Evolutionary conservation across 73 alveolate genomes (phyloP).

Genomic region (Blepharisma japonicum): DNA sequence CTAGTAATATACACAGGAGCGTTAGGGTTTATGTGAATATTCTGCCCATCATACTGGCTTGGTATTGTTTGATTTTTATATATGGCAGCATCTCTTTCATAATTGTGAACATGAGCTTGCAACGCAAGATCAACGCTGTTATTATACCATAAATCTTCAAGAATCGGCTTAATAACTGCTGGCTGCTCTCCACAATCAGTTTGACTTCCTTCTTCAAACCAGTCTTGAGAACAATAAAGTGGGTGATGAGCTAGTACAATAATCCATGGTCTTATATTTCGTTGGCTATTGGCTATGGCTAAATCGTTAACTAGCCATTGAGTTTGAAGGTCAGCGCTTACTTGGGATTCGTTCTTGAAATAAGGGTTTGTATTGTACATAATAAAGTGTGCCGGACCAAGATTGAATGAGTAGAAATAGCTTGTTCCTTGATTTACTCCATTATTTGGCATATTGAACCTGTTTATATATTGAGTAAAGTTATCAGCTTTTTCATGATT

Average conservation of each 20-base stretch:
- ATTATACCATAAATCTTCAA: conserved; percentile 13
- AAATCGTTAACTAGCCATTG: conserved; percentile 1
- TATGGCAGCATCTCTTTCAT: conserved; percentile 19
- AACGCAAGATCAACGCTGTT: neutral
- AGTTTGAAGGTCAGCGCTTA: neutral
- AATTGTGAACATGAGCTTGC: conserved; percentile 21
- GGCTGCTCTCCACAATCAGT: conserved; percentile 14
- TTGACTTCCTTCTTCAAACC: neutral
- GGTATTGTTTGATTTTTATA: conserved; percentile 14
- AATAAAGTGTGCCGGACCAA: conserved; percentile 16
- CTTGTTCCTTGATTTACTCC: neutral
- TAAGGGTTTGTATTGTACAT: neutral
- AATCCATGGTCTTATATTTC: conserved; percentile 18
- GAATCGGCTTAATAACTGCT: neutral
- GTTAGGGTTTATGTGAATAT: conserved; percentile 11
- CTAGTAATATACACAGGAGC: conserved; percentile 1
- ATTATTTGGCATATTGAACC: conserved; percentile 23
- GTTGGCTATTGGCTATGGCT: neutral
- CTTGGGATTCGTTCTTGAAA: neutral
- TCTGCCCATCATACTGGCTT: conserved; percentile 4
- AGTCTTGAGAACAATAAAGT: neutral
- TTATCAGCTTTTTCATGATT: neutral
- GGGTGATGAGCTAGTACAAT: conserved; percentile 20
- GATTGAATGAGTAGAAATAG: neutral
- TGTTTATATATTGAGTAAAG: conserved; percentile 23